Evolutionary conservation across 2,329 filamentous ascomycete species (phyloP), one percentile per base, ranked within the genome.

Genomic region (Trichoderma koningiopsis): DNA sequence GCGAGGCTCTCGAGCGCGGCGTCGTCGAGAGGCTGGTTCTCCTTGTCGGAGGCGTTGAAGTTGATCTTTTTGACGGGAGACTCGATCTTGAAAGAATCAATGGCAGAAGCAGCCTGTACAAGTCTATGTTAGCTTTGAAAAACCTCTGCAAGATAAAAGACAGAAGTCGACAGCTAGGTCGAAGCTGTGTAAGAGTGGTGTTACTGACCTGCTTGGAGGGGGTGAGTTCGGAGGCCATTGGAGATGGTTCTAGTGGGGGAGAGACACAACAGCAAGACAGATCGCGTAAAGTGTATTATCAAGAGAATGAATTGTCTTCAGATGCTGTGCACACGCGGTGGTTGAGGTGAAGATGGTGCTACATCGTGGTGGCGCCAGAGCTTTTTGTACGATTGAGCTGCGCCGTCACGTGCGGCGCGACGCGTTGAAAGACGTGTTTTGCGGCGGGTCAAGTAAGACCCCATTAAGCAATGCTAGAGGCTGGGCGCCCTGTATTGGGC

Each of bases 61-160:
- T 92, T 86, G 74, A 96, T 88, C 87, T 96, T 96, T 91, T 97
- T 97, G 73, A 91, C 84, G 57, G 94, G 94, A 0, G 93, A 96
- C 75, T 96, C 92, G 89, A 97, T 96, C 84, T 95, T 96, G 81
- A 98, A 87, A 75, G 88, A 89, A 81, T 96, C 90, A 78, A 98
- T 91, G 76, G 90, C 93, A 77, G 92, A 90, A 77, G 94, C 92
- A 84, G 91, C 91, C 95, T 98, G 79, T 73, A 69, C 49, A 71
- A 68, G 2, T 22, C n/a, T 2, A 10, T 19, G 40, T 67, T 67
- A 67, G 55, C 27, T 27, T 27, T 11, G 47, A 5, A 11, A 35
- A 19, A 6, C 33, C 33, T 29, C 29, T 11, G 0, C 16, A n/a
- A 33, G 49, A 47, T 27, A 8, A 8, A 43, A 33, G 49, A 56